Percentiles rank a stretch among this genome's conserved stretches.
Evolutionary conservation across 768 basidiomycete species (phyloP).

Genomic region (Chiua virens): DNA sequence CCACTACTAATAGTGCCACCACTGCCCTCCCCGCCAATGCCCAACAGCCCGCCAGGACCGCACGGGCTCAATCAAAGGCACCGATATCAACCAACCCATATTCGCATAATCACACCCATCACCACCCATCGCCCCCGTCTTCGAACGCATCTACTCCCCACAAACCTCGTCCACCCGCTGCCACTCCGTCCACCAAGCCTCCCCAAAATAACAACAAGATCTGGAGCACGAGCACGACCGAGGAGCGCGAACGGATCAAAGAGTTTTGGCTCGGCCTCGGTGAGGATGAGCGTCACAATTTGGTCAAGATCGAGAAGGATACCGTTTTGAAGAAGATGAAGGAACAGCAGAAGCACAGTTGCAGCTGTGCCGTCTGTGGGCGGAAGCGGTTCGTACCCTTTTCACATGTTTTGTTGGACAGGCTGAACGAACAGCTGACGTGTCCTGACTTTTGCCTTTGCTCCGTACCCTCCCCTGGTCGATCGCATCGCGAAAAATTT

Average conservation of each 20-base stretch:
- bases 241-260: slow-evolving; percentile 96
- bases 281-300: slow-evolving; percentile 85
- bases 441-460: slow-evolving; percentile 23
- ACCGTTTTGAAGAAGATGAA: slow-evolving; percentile 99
- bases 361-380: slow-evolving; percentile 94
- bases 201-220: slow-evolving; percentile 71
- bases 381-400: slow-evolving; percentile 81
- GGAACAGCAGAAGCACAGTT: slow-evolving; percentile 97
- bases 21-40: slow-evolving; percentile 26
- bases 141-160: slow-evolving; percentile 34
- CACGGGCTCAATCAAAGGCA: slow-evolving; percentile 58
- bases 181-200: slow-evolving; percentile 24
- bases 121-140: slow-evolving; percentile 49
- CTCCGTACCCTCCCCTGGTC: slow-evolving; percentile 12
- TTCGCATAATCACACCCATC: slow-evolving; percentile 49
- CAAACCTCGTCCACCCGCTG: slow-evolving; percentile 31
- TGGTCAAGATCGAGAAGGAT: slow-evolving; percentile 98
- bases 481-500: slow-evolving; percentile 22
- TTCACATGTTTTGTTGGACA: slow-evolving; percentile 22
- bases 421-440: slow-evolving; percentile 21
- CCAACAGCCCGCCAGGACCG: slow-evolving; percentile 37
- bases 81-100: slow-evolving; percentile 53
- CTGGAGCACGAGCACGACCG: slow-evolving; percentile 89
- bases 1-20: slow-evolving; percentile 37
- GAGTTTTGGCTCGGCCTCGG: slow-evolving; percentile 96